These are phyloP conservation scores for Hirschfeldia incana DNA, from an alignment of 345 rosid species.

Conservation along the genomic window DNA sequence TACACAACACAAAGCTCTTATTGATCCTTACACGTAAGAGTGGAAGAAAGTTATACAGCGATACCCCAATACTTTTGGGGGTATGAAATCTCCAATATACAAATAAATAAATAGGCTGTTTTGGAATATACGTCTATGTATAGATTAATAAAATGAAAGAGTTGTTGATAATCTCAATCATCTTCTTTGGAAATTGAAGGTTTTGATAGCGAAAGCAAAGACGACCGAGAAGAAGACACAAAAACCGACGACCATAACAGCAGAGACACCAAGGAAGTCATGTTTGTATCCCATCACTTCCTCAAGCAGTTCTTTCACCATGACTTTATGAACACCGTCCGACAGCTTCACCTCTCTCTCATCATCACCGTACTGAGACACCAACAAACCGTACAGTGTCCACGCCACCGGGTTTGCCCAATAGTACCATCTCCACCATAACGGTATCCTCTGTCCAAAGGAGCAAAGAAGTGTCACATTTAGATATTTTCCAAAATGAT, in stretches of 20 bases:
- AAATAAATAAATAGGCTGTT: slow-evolving; percentile 30
- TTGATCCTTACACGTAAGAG: slow-evolving; percentile 24
- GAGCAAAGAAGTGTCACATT: background rate
- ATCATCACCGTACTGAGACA: slow-evolving; percentile 81
- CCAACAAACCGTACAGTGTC: slow-evolving; percentile 81
- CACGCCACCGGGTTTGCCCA: slow-evolving; percentile 99
- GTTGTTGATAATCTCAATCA: slow-evolving; percentile 43
- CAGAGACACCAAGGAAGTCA: slow-evolving; percentile 75
- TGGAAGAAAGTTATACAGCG: background rate
- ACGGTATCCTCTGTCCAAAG: slow-evolving; percentile 78
- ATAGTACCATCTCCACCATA: slow-evolving; percentile 99
- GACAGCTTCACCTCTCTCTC: slow-evolving; percentile 51
- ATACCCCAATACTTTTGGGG: background rate
- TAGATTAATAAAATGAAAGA: background rate
- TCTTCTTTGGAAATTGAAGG: slow-evolving; percentile 94
- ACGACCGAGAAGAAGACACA: slow-evolving; percentile 65
- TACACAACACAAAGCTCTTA: slow-evolving; percentile 5
- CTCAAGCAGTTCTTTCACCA: slow-evolving; percentile 56
- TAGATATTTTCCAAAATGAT: background rate
- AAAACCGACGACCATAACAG: slow-evolving; percentile 69
- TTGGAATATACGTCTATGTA: background rate
- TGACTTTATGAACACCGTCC: slow-evolving; percentile 50
- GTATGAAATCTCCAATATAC: slow-evolving; percentile 25
- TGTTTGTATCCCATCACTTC: slow-evolving; percentile 71
- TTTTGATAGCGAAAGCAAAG: slow-evolving; percentile 78